Evolutionary conservation across 441 rosid genomes (phyloP).

Genomic region (Jatropha podagrica): DNA sequence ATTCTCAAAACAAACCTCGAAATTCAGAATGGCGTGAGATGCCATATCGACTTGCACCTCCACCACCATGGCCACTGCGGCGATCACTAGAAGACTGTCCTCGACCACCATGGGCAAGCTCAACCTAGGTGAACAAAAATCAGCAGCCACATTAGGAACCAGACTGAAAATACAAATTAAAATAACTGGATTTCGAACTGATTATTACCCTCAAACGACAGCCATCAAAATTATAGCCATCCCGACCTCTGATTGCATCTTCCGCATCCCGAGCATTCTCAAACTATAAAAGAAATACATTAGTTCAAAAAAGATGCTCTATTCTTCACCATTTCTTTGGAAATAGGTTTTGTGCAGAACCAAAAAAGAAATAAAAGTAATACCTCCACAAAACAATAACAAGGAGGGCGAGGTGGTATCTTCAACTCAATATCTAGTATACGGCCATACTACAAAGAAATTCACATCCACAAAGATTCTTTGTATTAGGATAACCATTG

Average conservation of each 20-base stretch:
- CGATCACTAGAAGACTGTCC: slow-evolving; percentile 85
- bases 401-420: slow-evolving; percentile 93
- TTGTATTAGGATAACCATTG: not conserved
- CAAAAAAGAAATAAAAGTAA: not conserved
- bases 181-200: slow-evolving; percentile 13
- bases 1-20: slow-evolving; percentile 54
- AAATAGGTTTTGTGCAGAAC: not conserved
- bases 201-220: slow-evolving; percentile 76
- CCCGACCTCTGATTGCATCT: slow-evolving; percentile 92
- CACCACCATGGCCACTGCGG: slow-evolving; percentile 68
- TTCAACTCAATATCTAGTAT: slow-evolving; percentile 88
- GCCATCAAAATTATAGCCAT: slow-evolving; percentile 94
- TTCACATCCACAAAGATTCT: not conserved
- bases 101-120: slow-evolving; percentile 97
- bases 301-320: not conserved
- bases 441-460: slow-evolving; percentile 70
- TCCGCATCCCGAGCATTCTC: slow-evolving; percentile 87
- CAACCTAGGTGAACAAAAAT: slow-evolving; percentile 57
- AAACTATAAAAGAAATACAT: slow-evolving; percentile 49
- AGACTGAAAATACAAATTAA: not conserved
- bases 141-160: slow-evolving; percentile 17
- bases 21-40: slow-evolving; percentile 80
- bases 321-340: not conserved
- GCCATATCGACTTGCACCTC: slow-evolving; percentile 57
- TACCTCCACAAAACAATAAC: slow-evolving; percentile 97